Evolutionary conservation across 2,329 filamentous ascomycete genomes (phyloP).

Genomic region (Aspergillus ruber): DNA sequence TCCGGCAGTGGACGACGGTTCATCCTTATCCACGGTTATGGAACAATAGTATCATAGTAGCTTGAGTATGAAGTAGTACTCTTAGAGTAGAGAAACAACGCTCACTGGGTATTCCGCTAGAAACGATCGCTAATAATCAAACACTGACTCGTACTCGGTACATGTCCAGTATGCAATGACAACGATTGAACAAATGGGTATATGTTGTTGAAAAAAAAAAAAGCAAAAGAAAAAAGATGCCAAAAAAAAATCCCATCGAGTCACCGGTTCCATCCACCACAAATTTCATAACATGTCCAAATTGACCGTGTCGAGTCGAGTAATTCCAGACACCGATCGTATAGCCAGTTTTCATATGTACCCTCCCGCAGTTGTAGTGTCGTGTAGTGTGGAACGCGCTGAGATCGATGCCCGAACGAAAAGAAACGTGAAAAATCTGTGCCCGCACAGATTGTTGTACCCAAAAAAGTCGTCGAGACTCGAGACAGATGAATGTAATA

Average conservation of each 20-base stretch:
- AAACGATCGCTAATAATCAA: not conserved
- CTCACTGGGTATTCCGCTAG: not conserved
- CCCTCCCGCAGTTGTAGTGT: not conserved
- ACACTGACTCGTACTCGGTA: not conserved
- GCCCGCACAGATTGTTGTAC: constrained; percentile 11
- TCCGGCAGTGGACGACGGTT: not conserved
- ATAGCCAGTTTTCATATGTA: no score
- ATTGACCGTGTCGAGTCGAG: not conserved
- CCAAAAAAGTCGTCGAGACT: constrained; percentile 4
- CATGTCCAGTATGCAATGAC: not conserved
- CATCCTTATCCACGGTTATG: not conserved
- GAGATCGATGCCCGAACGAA: not conserved
- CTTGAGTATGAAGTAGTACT: not conserved
- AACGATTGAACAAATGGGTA: not conserved
- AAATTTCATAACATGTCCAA: not conserved
- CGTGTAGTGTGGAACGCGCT: not conserved
- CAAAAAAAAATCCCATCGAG: not conserved
- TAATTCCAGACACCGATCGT: no score
- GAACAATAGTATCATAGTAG: not conserved
- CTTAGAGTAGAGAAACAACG: not conserved
- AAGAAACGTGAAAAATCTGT: constrained; percentile 4
- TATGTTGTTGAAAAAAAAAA: not conserved
- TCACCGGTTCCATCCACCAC: not conserved
- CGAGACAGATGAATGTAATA: not conserved
- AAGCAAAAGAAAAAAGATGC: constrained; percentile 1